Evolutionary conservation across 108 stramenopile genomes (phyloP).

Genomic region (Skeletonema costatum): DNA sequence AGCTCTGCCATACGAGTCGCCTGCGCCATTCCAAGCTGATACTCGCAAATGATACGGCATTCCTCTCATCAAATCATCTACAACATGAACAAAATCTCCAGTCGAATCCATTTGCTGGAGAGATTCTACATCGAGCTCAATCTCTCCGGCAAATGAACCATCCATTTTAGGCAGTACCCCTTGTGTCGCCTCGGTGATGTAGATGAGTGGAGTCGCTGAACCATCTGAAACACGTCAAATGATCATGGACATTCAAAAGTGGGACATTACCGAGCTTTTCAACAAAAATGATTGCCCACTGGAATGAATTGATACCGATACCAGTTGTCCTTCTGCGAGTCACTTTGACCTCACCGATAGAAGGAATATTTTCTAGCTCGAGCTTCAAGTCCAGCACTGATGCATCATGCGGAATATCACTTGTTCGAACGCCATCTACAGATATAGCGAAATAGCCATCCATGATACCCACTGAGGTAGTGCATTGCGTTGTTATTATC

Average conservation of each 20-base stretch:
- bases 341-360: slow-evolving; percentile 24
- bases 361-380: slow-evolving; percentile 47
- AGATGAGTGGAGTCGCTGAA: slow-evolving; percentile 27
- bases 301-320: slow-evolving; percentile 21
- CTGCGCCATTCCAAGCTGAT: slow-evolving; percentile 63
- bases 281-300: slow-evolving; percentile 52
- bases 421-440: slow-evolving; percentile 59
- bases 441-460: slow-evolving; percentile 61
- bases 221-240: slow-evolving; percentile 46
- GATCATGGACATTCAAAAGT: slow-evolving; percentile 30
- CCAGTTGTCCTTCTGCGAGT: slow-evolving; percentile 5
- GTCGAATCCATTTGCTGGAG: not conserved
- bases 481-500: slow-evolving; percentile 25
- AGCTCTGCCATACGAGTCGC: slow-evolving; percentile 36
- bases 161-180: slow-evolving; percentile 52
- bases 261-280: slow-evolving; percentile 56
- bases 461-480: slow-evolving; percentile 14
- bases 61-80: slow-evolving; percentile 27
- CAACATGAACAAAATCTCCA: slow-evolving; percentile 3
- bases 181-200: slow-evolving; percentile 24
- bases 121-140: slow-evolving; percentile 30
- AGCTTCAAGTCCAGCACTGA: slow-evolving; percentile 51
- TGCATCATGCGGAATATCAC: slow-evolving; percentile 51
- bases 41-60: slow-evolving; percentile 61
- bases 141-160: slow-evolving; percentile 23